Evolutionary conservation across 352 stramenopile species (phyloP), one percentile per base, ranked within the genome.

Genomic region (Pythium dissotocum): DNA sequence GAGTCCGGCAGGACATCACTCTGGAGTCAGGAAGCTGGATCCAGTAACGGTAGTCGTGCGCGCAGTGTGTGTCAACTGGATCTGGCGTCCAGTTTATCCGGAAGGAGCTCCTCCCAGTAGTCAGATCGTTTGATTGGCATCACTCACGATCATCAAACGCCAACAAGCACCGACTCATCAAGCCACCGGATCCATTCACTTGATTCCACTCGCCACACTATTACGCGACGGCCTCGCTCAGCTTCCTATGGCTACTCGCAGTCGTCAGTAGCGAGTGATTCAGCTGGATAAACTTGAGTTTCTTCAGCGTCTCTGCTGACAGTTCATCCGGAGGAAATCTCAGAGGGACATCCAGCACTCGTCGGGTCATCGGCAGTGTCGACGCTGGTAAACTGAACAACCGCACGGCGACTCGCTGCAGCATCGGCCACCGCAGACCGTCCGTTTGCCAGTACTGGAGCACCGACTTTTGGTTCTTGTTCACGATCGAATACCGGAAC

Each of bases 401-500:
- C 16, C 58, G 28, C 33, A 62, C 36, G 0, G 75, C 75, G 9
- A 79, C 49, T n/a, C 58, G 49, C 48, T 82, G 72, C 18, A 82
- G 58, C 24, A 75, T 28, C 24, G 75, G 75, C 56, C 66, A 82
- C 16, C 46, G 69, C 53, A 64, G 42, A 0, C 72, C 70, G 51
- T 82, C 75, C 14, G 61, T 67, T 35, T 72, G 63, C 75, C 75
- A 82, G 51, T 71, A 82, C 52, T 79, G 75, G 33, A 69, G 48
- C 38, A 76, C 66, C 10, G 61, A 64, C 70, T 82, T 79, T 16
- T 76, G 75, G 32, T 58, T 42, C 4, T 70, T 72, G 21, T 59
- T 40, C 26, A 82, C 60, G 63, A 79, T 63, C 52, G 54, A 51
- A 63, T 68, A 82, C 54, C 73, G 72, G 28, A 73, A 71, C n/a